Evolutionary conservation across 2,329 filamentous ascomycete genomes (phyloP).

Genomic region (Exophiala viscosa): DNA sequence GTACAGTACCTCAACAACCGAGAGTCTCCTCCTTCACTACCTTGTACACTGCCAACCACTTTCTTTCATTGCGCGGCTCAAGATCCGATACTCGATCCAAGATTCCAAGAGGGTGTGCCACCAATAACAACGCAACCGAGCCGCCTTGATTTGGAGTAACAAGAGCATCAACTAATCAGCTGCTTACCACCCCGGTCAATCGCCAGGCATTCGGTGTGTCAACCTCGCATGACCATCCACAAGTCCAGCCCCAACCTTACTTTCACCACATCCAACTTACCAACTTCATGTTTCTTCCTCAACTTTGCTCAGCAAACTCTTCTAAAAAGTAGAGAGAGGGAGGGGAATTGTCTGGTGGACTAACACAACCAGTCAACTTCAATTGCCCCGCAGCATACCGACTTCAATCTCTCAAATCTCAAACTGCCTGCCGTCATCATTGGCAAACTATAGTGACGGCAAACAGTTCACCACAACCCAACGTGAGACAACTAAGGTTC

Average conservation of each 20-base stretch:
- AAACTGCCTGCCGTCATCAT: too few relatives aligned
- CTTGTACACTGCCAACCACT: background rate
- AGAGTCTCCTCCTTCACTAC: background rate
- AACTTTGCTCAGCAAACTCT: constrained; percentile 1
- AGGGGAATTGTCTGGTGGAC: background rate
- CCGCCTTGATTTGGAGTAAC: background rate
- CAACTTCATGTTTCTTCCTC: background rate
- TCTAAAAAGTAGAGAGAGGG: background rate
- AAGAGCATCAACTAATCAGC: background rate
- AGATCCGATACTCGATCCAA: too few relatives aligned
- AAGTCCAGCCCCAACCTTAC: constrained; percentile 21
- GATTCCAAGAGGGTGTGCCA: background rate
- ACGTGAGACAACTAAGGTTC: too few relatives aligned
- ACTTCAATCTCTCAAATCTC: too few relatives aligned
- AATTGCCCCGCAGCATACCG: too few relatives aligned
- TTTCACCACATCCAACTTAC: constrained; percentile 15
- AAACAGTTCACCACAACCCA: too few relatives aligned
- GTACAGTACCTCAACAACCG: too few relatives aligned
- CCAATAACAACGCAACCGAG: constrained; percentile 1
- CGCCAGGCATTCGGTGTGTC: constrained; percentile 5
- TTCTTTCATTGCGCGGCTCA: background rate
- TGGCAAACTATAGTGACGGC: too few relatives aligned
- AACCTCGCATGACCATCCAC: constrained; percentile 21
- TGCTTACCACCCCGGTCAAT: background rate
- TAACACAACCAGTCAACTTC: background rate